Evolutionary conservation across 1,284 basidiomycete species (phyloP).

Genomic region (Neotropicomus parvogracilis): DNA sequence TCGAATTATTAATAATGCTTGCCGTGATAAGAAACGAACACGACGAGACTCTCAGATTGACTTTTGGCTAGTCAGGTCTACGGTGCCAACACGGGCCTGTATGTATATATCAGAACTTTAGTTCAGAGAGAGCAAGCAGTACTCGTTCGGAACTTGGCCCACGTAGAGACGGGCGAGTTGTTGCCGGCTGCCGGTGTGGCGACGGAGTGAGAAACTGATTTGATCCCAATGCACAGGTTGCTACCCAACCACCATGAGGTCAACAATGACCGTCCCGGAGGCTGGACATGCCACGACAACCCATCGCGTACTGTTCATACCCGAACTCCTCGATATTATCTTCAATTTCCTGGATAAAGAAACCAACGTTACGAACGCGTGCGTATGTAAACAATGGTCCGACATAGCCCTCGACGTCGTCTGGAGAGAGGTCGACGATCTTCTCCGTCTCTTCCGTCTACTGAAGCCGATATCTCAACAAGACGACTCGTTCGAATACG

Average conservation of each 20-base stretch:
- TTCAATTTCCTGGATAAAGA: constrained; percentile 39
- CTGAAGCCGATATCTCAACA: constrained; percentile 38
- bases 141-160: too few species aligned
- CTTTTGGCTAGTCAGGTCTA: too few species aligned
- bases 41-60: too few species aligned
- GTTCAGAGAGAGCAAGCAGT: too few species aligned
- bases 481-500: constrained; percentile 18
- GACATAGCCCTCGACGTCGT: constrained; percentile 48
- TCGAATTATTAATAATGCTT: too few species aligned
- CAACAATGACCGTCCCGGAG: neutral
- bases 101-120: too few species aligned
- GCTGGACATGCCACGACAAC: neutral
- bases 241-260: neutral
- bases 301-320: constrained; percentile 36
- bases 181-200: too few species aligned
- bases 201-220: too few species aligned
- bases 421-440: constrained; percentile 48
- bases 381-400: constrained; percentile 52
- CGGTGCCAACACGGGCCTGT: too few species aligned
- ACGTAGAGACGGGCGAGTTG: too few species aligned
- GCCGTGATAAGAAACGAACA: too few species aligned
- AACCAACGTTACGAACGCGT: constrained; percentile 41
- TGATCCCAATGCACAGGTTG: too few species aligned
- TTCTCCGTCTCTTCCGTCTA: constrained; percentile 44
- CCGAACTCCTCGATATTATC: constrained; percentile 51